A percentile compares a stretch with the other conserved stretches of the same genome.
These are phyloP conservation scores for Plasmodium coatneyi DNA, from an alignment of 169 alveolate genomes.

Conservation along the genomic window DNA sequence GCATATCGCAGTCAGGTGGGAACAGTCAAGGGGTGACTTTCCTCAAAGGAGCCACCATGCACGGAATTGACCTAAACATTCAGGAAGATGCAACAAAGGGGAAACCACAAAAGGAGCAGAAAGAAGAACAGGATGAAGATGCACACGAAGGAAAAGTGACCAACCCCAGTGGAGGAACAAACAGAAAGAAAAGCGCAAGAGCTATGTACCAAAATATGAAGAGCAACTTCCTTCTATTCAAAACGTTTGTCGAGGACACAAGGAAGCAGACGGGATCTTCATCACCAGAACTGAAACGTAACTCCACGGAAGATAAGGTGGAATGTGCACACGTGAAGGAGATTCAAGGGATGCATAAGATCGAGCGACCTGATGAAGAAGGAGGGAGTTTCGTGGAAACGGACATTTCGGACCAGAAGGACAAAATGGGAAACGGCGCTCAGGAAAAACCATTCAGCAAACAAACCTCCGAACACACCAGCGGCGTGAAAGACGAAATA, in stretches of 20 bases:
- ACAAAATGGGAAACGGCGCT: not conserved
- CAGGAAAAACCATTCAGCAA: not conserved
- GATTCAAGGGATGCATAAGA: not conserved
- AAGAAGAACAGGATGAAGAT: not conserved
- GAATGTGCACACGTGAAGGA: not conserved
- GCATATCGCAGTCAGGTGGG: not conserved
- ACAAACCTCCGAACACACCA: not conserved
- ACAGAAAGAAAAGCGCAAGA: conserved; percentile 38
- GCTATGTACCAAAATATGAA: conserved; percentile 59
- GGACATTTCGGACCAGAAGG: not conserved
- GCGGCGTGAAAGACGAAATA: not conserved
- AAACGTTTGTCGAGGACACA: not conserved
- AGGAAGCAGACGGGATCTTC: not conserved
- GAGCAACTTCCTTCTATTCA: conserved; percentile 24
- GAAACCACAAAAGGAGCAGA: not conserved
- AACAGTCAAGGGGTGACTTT: not conserved
- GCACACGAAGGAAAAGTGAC: not conserved
- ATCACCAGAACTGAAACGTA: not conserved
- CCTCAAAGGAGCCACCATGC: not conserved
- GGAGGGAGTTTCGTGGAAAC: not conserved
- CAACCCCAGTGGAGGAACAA: not conserved
- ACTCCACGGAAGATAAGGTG: not conserved
- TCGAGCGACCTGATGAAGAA: not conserved
- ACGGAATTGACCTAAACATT: not conserved
- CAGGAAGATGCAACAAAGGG: not conserved